These are phyloP conservation scores for Neotropicomus parvogracilis DNA, from an alignment of 1,284 basidiomycete species.

Conservation along the genomic window DNA sequence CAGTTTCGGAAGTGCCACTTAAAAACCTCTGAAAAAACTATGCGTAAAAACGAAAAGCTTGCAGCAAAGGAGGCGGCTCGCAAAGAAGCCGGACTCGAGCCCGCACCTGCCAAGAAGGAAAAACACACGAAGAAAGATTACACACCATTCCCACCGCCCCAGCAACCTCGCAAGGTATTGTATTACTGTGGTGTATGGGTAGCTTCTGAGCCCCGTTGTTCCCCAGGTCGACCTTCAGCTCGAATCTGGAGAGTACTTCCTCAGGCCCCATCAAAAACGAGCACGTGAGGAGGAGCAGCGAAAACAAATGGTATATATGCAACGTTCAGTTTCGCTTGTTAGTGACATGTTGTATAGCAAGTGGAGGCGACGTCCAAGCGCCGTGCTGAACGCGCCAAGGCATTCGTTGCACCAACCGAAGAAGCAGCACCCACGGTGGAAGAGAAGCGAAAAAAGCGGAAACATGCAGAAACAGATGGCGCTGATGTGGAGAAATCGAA, in stretches of 20 bases:
- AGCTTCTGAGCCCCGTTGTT: constrained; percentile 12
- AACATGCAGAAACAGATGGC: constrained; percentile 29
- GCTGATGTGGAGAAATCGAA: constrained; percentile 33
- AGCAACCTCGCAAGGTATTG: constrained; percentile 83
- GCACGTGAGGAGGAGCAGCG: constrained; percentile 59
- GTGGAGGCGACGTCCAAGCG: constrained; percentile 64
- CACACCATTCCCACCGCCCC: constrained; percentile 97
- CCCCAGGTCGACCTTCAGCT: constrained; percentile 85
- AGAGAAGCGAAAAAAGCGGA: constrained; percentile 70
- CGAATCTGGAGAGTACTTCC: constrained; percentile 97
- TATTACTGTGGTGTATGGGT: not conserved
- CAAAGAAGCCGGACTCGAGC: constrained; percentile 55
- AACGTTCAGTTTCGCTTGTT: not conserved
- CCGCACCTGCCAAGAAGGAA: constrained; percentile 36
- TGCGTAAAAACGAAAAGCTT: constrained; percentile 73
- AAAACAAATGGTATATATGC: constrained; percentile 68
- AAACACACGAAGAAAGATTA: constrained; percentile 90
- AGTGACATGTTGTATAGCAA: constrained; percentile 53
- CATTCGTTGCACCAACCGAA: constrained; percentile 80
- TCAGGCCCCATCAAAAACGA: constrained; percentile 82
- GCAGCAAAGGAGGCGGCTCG: constrained; percentile 56
- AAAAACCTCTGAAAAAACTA: constrained; percentile 89
- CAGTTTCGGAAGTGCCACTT: constrained; percentile 93
- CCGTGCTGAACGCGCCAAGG: constrained; percentile 75
- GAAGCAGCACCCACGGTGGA: constrained; percentile 67